Evolutionary conservation across 2,329 filamentous ascomycete species (phyloP).

Genomic region (Pseudogymnoascus sp.): DNA sequence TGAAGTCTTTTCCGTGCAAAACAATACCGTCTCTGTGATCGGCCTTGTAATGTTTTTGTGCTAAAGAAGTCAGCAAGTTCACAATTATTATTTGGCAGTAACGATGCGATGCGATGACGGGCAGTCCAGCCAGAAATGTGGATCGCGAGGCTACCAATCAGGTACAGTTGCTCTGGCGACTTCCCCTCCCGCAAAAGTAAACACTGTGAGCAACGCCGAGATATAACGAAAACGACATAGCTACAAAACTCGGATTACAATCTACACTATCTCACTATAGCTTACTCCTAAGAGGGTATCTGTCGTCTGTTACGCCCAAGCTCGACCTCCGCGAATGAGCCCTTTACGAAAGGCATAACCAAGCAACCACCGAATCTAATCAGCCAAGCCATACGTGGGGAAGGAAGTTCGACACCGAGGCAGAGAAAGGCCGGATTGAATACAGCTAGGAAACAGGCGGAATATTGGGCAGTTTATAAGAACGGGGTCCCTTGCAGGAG

Average conservation of each 20-base stretch:
- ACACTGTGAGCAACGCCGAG: not conserved
- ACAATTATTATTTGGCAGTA: not conserved
- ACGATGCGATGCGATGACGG: conserved; percentile 1
- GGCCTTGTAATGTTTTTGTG: not conserved
- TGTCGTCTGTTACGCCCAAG: not conserved
- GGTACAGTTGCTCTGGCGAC: conserved; percentile 6
- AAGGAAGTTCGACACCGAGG: not conserved
- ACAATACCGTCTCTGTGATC: not conserved
- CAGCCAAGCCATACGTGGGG: conserved; percentile 5
- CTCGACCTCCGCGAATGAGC: not conserved
- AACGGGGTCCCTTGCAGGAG: not conserved
- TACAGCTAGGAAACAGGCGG: not conserved
- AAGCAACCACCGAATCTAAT: not conserved
- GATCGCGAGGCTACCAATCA: conserved; percentile 8
- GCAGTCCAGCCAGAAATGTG: not conserved
- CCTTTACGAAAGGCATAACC: not conserved
- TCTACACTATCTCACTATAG: not conserved
- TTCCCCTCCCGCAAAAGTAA: conserved; percentile 9
- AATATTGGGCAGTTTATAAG: not conserved
- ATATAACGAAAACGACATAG: not conserved
- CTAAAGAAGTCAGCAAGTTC: not conserved
- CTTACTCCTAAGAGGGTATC: too few species aligned
- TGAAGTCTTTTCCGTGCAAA: not conserved
- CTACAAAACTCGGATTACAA: not conserved
- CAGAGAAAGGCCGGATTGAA: not conserved